Conservation (phyloP, 805 yeast genomes). For the Zygotorulaspora chibaensis region DNA sequence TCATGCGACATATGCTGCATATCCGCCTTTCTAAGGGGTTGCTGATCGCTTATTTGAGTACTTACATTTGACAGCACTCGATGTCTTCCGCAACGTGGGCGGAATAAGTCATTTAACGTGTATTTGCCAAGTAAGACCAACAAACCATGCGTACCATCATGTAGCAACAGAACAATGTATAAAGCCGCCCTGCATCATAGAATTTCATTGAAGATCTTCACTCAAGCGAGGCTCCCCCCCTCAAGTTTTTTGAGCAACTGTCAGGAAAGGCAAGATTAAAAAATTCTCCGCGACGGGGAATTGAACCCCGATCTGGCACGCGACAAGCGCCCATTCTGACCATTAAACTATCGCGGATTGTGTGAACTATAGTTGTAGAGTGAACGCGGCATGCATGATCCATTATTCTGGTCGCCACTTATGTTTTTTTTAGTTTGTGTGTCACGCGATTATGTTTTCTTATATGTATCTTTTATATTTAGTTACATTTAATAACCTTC, state of each 20-base stretch:
- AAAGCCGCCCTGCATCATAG: slow-evolving; percentile 3
- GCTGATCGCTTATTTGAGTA: slow-evolving; percentile 6
- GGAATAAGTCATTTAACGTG: slow-evolving; percentile 7
- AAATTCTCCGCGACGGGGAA: slow-evolving; percentile 31
- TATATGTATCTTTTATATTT: no score
- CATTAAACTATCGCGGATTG: slow-evolving; percentile 29
- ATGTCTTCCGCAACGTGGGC: background rate
- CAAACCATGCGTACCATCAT: slow-evolving; percentile 7
- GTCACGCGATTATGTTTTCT: no score
- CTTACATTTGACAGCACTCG: background rate
- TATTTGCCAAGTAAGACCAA: slow-evolving; percentile 11
- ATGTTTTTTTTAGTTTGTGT: no score
- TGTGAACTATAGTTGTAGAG: background rate
- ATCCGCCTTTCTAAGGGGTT: background rate
- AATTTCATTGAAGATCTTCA: background rate
- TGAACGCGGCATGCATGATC: background rate
- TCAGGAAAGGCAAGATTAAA: slow-evolving; percentile 1
- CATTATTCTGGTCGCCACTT: no score
- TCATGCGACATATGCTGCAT: background rate
- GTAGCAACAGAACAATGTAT: slow-evolving; percentile 16
- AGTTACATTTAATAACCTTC: no score
- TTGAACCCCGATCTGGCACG: slow-evolving; percentile 33
- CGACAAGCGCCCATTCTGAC: slow-evolving; percentile 32
- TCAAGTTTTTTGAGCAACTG: no score
- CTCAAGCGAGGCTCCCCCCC: no score